These are phyloP conservation scores for Pichia nanzhaoensis DNA, from an alignment of 805 yeast genomes.

Conservation along the genomic window DNA sequence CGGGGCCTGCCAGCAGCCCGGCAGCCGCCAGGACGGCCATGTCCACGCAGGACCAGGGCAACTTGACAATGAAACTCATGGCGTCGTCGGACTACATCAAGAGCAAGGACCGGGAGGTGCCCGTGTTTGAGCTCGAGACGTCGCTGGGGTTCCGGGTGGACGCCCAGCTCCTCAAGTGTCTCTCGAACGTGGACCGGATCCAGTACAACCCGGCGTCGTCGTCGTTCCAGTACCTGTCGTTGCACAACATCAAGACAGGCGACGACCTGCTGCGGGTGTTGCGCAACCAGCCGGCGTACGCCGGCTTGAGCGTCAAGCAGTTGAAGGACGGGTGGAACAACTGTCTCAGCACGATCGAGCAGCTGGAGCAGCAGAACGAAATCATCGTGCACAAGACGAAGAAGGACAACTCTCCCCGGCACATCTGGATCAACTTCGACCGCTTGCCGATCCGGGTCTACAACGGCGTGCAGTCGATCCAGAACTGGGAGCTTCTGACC, in stretches of 20 bases:
- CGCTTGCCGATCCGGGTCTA: conserved; percentile 38
- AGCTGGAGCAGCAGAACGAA: conserved; percentile 69
- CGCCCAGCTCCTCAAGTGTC: conserved; percentile 57
- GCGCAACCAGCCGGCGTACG: conserved; percentile 76
- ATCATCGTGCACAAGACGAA: conserved; percentile 82
- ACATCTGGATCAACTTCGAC: conserved; percentile 79
- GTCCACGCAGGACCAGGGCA: conserved; percentile 5
- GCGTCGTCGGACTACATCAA: conserved; percentile 90
- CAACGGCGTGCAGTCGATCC: conserved; percentile 9
- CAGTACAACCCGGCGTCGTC: conserved; percentile 53
- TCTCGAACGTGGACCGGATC: conserved; percentile 73
- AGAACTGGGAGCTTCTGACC: conserved; percentile 8
- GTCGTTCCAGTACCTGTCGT: conserved; percentile 80
- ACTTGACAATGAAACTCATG: conserved; percentile 68
- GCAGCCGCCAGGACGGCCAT: neutral
- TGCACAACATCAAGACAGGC: conserved; percentile 78
- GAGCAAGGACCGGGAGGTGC: conserved; percentile 44
- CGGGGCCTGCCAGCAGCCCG: neutral
- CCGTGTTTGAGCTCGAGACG: conserved; percentile 62
- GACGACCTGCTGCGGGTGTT: conserved; percentile 70
- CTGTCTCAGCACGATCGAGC: conserved; percentile 70
- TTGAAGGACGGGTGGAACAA: conserved; percentile 92
- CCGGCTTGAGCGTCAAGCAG: conserved; percentile 74
- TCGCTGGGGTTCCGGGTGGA: conserved; percentile 60
- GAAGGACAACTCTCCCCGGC: conserved; percentile 89